Evolutionary conservation across 192 early-diverging fungal genomes (phyloP), one percentile per base, ranked within the genome.

Genomic region (Coemansia sp.): DNA sequence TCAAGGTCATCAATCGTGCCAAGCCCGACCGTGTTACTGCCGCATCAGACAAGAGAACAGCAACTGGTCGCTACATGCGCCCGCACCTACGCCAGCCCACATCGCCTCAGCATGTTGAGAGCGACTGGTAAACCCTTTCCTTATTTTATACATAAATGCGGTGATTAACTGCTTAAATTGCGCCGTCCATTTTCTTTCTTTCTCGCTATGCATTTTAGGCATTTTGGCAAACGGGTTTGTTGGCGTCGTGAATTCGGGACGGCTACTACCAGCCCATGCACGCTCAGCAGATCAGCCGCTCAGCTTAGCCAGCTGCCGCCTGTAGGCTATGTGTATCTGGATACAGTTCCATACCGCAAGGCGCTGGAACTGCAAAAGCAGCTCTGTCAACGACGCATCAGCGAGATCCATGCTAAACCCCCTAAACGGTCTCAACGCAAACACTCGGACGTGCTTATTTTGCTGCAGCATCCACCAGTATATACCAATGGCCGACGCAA

Each of bases 1-100:
- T 99, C 64, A 99, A 96, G 86, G 94, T 99, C 8, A 83, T 99
- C 55, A 99, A 99, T 80, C 85, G 96, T 49, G 96, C 96, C 57
- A 97, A 94, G 78, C 96, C 96, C 18, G 96, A 99, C 50, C 57
- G 70, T 33, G 48, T 48, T 39, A 74, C 82, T n/a, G 74, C 79
- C 46, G 62, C 72, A 49, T 78, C 77, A 1, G 91, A 94, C 53
- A 90, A 86, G 82, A 91, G 89, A 57, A 84, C 86, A 3, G 86
- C 78, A 4, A 70, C 68, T 2, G 79, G 79, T 9, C 72, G 79
- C 52, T 80, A 74, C 48, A 70, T 80, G 68, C 79, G 79, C 39
- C 79, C 79, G 33, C 68, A 78, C 49, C 70, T 78, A 61, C 74
- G 74, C 50, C 63, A 78, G 57, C 61, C 74, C n/a, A 43, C 48